A percentile compares a stretch with the other conserved stretches of the same genome.
These are phyloP conservation scores for Pseudomonodictys pantanalensis DNA, from an alignment of 495 filamentous ascomycete genomes.

Conservation along the genomic window DNA sequence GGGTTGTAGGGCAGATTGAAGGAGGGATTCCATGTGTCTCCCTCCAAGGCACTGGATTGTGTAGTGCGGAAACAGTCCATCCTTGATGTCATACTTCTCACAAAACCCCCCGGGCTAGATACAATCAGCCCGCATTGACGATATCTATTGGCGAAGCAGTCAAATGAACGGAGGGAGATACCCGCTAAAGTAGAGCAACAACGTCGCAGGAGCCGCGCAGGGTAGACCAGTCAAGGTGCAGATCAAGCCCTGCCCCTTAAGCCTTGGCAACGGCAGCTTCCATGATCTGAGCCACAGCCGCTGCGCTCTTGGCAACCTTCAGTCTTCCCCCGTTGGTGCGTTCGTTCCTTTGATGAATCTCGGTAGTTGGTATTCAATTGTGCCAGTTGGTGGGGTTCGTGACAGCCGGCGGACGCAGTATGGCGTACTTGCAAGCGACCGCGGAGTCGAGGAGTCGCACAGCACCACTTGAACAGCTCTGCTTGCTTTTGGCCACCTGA, in stretches of 20 bases:
- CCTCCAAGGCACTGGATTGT: neutral
- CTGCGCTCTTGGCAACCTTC: conserved; percentile 23
- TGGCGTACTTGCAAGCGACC: neutral
- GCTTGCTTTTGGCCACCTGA: too few relatives aligned
- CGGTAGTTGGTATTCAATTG: neutral
- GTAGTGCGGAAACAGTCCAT: conserved; percentile 8
- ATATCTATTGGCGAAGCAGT: neutral
- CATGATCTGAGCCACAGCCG: conserved; percentile 3
- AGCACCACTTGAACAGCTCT: too few relatives aligned
- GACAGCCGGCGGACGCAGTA: neutral
- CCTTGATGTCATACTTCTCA: too few relatives aligned
- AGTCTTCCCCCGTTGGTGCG: conserved; percentile 1
- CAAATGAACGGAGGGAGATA: neutral
- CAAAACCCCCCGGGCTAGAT: too few relatives aligned
- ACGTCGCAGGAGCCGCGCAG: too few relatives aligned
- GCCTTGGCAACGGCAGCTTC: neutral
- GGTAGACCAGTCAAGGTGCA: too few relatives aligned
- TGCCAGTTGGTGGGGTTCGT: neutral
- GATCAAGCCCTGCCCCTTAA: conserved; percentile 15
- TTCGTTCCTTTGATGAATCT: conserved; percentile 7
- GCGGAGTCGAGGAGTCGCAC: neutral
- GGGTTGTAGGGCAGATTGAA: conserved; percentile 7
- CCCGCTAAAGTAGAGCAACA: too few relatives aligned
- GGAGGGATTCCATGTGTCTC: neutral
- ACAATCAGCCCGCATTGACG: too few relatives aligned